These are phyloP conservation scores for Candida corydali DNA, from an alignment of 805 yeast genomes.

Conservation along the genomic window DNA sequence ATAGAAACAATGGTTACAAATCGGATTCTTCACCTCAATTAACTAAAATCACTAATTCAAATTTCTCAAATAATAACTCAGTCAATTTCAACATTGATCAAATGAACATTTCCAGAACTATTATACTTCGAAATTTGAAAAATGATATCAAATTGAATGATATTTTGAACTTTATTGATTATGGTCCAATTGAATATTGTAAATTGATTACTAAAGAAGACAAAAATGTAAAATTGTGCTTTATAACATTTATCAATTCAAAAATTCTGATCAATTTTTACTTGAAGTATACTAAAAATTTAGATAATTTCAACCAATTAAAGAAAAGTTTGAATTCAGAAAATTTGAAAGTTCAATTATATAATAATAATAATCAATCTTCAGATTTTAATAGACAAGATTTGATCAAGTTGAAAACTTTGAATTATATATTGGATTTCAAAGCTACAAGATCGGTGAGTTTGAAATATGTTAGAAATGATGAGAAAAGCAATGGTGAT, in stretches of 20 bases:
- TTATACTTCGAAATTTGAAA: constrained; percentile 27
- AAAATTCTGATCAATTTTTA: constrained; percentile 30
- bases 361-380: constrained; percentile 15
- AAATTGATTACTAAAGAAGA: constrained; percentile 31
- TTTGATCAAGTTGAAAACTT: constrained; percentile 35
- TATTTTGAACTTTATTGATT: constrained; percentile 44
- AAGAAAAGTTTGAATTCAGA: constrained; percentile 22
- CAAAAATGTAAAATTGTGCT: constrained; percentile 23
- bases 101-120: constrained; percentile 34
- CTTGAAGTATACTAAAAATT: constrained; percentile 26
- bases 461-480: constrained; percentile 9
- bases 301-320: constrained; percentile 19
- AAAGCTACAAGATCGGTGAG: constrained; percentile 34
- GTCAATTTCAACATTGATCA: constrained; percentile 24
- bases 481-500: not conserved
- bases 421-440: constrained; percentile 36
- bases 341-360: constrained; percentile 25
- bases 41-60: constrained; percentile 8
- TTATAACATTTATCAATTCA: constrained; percentile 34
- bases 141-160: constrained; percentile 22
- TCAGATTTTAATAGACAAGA: constrained; percentile 18
- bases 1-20: not conserved
- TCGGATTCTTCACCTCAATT: not conserved
- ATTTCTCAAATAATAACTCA: not conserved
- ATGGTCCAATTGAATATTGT: constrained; percentile 62